Conservation (phyloP, 2,329 filamentous ascomycete genomes). For the Penicillium rolfsii region DNA sequence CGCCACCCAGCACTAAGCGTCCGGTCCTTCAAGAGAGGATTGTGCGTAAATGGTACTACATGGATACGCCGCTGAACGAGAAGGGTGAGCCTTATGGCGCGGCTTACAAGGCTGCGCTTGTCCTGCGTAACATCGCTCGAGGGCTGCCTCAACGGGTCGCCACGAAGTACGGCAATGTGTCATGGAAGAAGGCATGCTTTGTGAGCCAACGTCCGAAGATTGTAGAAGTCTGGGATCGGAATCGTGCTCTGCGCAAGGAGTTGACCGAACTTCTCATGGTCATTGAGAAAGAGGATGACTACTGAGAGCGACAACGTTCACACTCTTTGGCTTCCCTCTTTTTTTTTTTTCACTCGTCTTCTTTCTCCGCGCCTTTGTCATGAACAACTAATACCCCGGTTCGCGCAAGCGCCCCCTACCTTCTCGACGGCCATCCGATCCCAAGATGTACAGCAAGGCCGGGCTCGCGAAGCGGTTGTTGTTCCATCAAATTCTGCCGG, state of each 20-base stretch:
- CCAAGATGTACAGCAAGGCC: neutral
- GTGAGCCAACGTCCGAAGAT: constrained; percentile 45
- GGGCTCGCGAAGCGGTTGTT: constrained; percentile 6
- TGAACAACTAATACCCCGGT: constrained; percentile 35
- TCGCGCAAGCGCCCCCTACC: constrained; percentile 10
- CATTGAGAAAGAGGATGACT: constrained; percentile 46
- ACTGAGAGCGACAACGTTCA: constrained; percentile 23
- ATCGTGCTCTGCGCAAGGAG: constrained; percentile 47
- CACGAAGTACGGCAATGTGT: constrained; percentile 34
- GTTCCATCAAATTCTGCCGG: constrained; percentile 1
- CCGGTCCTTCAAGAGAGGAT: constrained; percentile 45
- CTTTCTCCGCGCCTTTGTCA: constrained; percentile 21
- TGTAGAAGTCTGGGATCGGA: constrained; percentile 45
- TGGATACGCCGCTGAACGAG: constrained; percentile 49
- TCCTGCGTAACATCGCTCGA: constrained; percentile 52
- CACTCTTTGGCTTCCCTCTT: neutral
- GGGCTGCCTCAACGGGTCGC: constrained; percentile 44
- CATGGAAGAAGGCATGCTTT: constrained; percentile 47
- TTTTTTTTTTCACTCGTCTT: constrained; percentile 6
- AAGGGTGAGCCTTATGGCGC: constrained; percentile 49
- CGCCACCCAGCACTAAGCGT: constrained; percentile 42
- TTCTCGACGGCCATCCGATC: neutral
- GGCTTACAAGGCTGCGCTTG: constrained; percentile 52
- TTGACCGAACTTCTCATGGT: constrained; percentile 49
- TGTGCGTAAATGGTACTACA: constrained; percentile 45